These are phyloP conservation scores for Mrakia blollopis DNA, from an alignment of 768 basidiomycete genomes.

Conservation along the genomic window DNA sequence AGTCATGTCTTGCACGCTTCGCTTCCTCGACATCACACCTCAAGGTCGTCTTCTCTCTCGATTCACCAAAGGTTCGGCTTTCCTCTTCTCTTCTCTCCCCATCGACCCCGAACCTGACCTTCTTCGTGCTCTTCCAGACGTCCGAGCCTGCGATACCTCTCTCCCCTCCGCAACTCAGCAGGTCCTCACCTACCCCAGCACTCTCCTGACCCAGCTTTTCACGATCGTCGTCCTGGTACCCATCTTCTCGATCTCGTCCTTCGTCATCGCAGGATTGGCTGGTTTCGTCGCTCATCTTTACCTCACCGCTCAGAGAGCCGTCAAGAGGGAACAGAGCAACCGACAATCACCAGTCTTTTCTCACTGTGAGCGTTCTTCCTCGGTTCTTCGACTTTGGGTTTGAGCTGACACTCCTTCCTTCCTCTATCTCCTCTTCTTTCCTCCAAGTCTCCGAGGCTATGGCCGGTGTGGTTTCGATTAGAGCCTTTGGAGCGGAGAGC, in stretches of 20 bases:
- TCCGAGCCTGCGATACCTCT: slow-evolving; percentile 23
- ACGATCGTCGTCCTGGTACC: slow-evolving; percentile 52
- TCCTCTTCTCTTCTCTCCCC: not conserved
- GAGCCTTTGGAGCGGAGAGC: slow-evolving; percentile 57
- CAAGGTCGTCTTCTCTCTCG: slow-evolving; percentile 59
- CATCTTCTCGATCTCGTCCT: slow-evolving; percentile 36
- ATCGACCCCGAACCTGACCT: not conserved
- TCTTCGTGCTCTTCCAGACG: slow-evolving; percentile 32
- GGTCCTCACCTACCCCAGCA: slow-evolving; percentile 40
- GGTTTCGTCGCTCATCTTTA: slow-evolving; percentile 44
- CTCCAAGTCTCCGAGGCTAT: slow-evolving; percentile 56
- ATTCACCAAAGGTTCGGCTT: slow-evolving; percentile 48
- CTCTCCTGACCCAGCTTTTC: slow-evolving; percentile 49
- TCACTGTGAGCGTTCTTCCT: slow-evolving; percentile 38
- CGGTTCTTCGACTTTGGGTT: no score
- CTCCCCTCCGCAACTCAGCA: slow-evolving; percentile 19
- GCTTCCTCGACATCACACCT: slow-evolving; percentile 54
- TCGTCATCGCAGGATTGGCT: slow-evolving; percentile 50
- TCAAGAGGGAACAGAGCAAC: slow-evolving; percentile 56
- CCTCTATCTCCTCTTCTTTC: no score
- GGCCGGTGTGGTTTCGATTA: slow-evolving; percentile 56
- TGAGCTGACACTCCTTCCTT: no score
- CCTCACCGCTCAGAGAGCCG: slow-evolving; percentile 55
- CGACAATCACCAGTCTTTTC: slow-evolving; percentile 52
- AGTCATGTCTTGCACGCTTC: slow-evolving; percentile 36